Evolutionary conservation across 345 rosid genomes (phyloP), one percentile per base, ranked within the genome.

Genomic region (Xanthoceras sorbifolium): DNA sequence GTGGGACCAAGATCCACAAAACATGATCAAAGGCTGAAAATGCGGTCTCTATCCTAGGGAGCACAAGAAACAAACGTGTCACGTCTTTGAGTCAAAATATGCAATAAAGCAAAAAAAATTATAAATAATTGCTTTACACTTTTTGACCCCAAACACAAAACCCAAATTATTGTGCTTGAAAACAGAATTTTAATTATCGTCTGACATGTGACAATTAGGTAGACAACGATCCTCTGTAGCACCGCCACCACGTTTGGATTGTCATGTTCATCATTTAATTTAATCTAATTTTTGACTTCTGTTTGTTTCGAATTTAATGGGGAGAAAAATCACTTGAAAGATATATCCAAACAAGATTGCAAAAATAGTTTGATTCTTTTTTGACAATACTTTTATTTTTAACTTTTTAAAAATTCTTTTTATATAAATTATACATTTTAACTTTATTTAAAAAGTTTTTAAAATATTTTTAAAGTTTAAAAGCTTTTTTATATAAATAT

Each of bases 1-100:
- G 69, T 36, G 42, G 76, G 80, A 44, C 55, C 69, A 22, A 20
- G 32, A 29, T 23, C 36, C 64, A 42, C 38, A 31, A 9, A 40
- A 12, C 32, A 31, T 52, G 70, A 68, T 76, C 75, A 32, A 64
- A 44, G 64, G 76, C 71, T 61, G 38, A 65, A 71, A 74, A 28
- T 9, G 31, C 31, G 76, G 77, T 80, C 74, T 59, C 22, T 32
- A 34, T 23, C 14, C 1, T 3, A 7, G 71, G 80, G 72, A 73
- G 77, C 86, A 78, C 18, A 57, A 44, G 18, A 48, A 44, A 48
- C 76, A 64, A 68, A 74, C 1, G 54, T 22, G 67, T 59, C 73
- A 52, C 61, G 64, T 66, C 57, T 26, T 23, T 15, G 25, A 34
- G 66, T 20, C 76, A 40, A 59, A 9, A 3, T 50, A 38, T 72